phyloP scores from a whole-genome alignment of 352 stramenopile species.

The Phytophthora rubi region DNA sequence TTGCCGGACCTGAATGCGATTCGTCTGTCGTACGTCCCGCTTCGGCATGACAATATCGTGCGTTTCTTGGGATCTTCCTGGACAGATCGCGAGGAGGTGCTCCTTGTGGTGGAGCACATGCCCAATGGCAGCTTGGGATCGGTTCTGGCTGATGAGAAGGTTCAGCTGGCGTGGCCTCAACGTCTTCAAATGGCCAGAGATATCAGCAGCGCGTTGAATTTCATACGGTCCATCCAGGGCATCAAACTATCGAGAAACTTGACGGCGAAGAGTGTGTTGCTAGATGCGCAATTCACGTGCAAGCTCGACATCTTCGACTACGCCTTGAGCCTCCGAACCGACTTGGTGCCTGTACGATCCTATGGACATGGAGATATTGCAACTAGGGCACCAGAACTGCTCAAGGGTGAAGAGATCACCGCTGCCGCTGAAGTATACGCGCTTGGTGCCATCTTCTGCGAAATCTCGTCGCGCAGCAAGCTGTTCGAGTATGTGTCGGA shows the following conservation, averaged over 20 bases:
- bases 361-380: conserved; percentile 70
- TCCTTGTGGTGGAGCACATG: conserved; percentile 84
- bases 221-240: conserved; percentile 51
- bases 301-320: conserved; percentile 86
- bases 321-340: conserved; percentile 51
- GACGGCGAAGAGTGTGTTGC: conserved; percentile 65
- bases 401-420: conserved; percentile 54
- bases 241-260: conserved; percentile 54
- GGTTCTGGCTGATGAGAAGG: conserved; percentile 53
- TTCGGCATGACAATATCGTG: conserved; percentile 76
- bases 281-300: conserved; percentile 60
- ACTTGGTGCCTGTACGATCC: conserved; percentile 45
- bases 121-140: conserved; percentile 66
- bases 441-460: conserved; percentile 76
- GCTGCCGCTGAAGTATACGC: conserved; percentile 68
- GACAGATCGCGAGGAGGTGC: conserved; percentile 60
- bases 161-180: conserved; percentile 61
- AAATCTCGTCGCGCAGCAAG: conserved; percentile 57
- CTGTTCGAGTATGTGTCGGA: conserved; percentile 54
- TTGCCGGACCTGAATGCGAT: conserved; percentile 55
- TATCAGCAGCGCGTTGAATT: conserved; percentile 55
- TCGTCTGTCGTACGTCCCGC: conserved; percentile 55
- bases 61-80: conserved; percentile 69
- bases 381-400: conserved; percentile 61
- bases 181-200: conserved; percentile 59